These are phyloP conservation scores for Pythium aphanidermatum DNA, from an alignment of 352 stramenopile genomes.

Conservation along the genomic window DNA sequence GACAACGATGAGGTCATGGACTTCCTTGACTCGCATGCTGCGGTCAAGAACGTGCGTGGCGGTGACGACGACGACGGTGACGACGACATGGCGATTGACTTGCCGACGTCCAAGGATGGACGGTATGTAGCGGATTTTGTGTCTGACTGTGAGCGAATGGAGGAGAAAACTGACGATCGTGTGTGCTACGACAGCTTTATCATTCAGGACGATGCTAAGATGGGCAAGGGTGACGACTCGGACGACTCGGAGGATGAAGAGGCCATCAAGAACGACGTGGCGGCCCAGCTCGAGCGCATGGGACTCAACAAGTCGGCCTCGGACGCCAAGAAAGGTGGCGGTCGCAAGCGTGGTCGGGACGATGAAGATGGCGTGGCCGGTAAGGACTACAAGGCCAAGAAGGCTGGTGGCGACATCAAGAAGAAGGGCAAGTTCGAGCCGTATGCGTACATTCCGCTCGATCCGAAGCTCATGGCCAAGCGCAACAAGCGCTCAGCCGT, in stretches of 20 bases:
- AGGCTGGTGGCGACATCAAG: conserved; percentile 94
- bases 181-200: conserved; percentile 43
- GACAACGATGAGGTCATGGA: conserved; percentile 89
- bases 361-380: conserved; percentile 60
- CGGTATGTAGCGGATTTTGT: conserved; percentile 63
- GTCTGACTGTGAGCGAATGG: not conserved
- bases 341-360: conserved; percentile 57
- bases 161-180: conserved; percentile 11
- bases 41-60: conserved; percentile 84
- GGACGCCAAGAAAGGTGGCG: conserved; percentile 20
- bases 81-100: conserved; percentile 80
- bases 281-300: conserved; percentile 77
- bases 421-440: conserved; percentile 97
- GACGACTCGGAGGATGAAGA: conserved; percentile 70
- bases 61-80: conserved; percentile 43
- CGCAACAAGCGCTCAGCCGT: conserved; percentile 82
- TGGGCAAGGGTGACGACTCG: conserved; percentile 40
- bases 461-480: conserved; percentile 93
- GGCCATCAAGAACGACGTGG: conserved; percentile 77
- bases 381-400: conserved; percentile 93
- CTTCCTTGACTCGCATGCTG: conserved; percentile 88
- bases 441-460: conserved; percentile 96
- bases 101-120: conserved; percentile 90
- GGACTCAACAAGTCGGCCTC: conserved; percentile 42
- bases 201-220: conserved; percentile 57